Percentiles rank a stretch among this genome's conserved stretches.
Conservation (phyloP, 2,329 filamentous ascomycete genomes). For the Nemania sp. region DNA sequence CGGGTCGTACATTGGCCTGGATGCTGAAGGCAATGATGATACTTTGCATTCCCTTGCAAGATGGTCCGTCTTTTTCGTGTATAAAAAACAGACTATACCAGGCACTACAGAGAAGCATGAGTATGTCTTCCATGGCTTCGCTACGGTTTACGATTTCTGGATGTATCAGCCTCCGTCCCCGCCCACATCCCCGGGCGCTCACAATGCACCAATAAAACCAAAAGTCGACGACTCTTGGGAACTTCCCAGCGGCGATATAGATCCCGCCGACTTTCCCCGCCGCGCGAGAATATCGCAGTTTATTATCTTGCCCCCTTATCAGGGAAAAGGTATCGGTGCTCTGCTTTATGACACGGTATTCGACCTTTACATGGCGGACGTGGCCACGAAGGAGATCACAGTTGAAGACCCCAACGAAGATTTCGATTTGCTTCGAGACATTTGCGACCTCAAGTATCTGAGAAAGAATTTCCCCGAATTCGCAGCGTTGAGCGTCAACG, state of each 20-base stretch:
- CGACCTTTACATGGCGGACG: constrained; percentile 65
- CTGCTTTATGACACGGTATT: constrained; percentile 83
- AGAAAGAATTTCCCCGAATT: constrained; percentile 62
- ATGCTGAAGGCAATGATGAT: constrained; percentile 58
- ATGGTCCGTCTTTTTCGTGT: constrained; percentile 92
- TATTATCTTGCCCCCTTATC: constrained; percentile 85
- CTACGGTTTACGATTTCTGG: constrained; percentile 89
- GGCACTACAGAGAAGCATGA: constrained; percentile 52
- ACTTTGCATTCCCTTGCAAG: constrained; percentile 75
- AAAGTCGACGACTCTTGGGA: constrained; percentile 46
- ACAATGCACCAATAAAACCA: constrained; percentile 31
- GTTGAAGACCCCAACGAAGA: constrained; percentile 92
- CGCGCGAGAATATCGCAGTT: constrained; percentile 92
- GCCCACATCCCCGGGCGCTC: constrained; percentile 43
- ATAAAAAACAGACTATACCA: constrained; percentile 61
- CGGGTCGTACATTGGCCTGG: constrained; percentile 70
- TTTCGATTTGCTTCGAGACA: constrained; percentile 79
- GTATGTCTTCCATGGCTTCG: constrained; percentile 89
- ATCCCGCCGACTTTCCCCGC: constrained; percentile 68
- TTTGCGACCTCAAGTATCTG: constrained; percentile 71
- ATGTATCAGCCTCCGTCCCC: constrained; percentile 57
- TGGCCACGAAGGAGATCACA: constrained; percentile 79
- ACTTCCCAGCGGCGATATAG: constrained; percentile 48
- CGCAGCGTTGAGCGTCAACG: constrained; percentile 59
- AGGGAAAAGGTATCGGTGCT: constrained; percentile 77